phyloP scores from a whole-genome alignment of 176 grass and related monocot species.

The Oryza officinalis region DNA sequence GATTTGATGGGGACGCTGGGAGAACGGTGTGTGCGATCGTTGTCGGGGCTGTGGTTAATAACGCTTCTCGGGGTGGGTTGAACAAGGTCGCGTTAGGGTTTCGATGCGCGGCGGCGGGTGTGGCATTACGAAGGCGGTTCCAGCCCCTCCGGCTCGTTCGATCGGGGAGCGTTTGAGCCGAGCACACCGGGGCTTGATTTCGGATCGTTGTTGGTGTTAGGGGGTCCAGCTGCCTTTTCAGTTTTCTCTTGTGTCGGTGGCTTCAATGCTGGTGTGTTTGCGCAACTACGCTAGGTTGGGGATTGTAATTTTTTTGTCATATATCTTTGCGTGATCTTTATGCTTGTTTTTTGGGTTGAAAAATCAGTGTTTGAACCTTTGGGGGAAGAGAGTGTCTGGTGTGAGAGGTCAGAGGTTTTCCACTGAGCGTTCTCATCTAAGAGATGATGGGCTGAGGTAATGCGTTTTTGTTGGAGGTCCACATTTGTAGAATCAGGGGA shows the following conservation, averaged over 20 bases:
- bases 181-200: not conserved
- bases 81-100: not conserved
- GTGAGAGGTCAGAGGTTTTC: not conserved
- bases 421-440: not conserved
- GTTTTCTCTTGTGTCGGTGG: conserved; percentile 26
- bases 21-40: not conserved
- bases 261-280: conserved; percentile 3
- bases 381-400: not conserved
- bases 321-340: not conserved
- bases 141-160: too few species aligned
- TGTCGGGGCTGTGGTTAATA: not conserved
- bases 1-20: not conserved
- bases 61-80: not conserved
- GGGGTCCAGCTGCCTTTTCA: not conserved
- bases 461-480: conserved; percentile 1
- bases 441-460: not conserved
- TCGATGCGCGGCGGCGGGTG: not conserved
- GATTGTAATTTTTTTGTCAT: not conserved
- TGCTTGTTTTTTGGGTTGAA: not conserved
- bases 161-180: not conserved
- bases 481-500: conserved; percentile 18
- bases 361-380: not conserved
- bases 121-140: conserved; percentile 3
- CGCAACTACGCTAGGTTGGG: not conserved
- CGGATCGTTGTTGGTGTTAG: not conserved